Evolutionary conservation across 345 rosid species (phyloP), one percentile per base, ranked within the genome.

Genomic region (Balakata baccata): DNA sequence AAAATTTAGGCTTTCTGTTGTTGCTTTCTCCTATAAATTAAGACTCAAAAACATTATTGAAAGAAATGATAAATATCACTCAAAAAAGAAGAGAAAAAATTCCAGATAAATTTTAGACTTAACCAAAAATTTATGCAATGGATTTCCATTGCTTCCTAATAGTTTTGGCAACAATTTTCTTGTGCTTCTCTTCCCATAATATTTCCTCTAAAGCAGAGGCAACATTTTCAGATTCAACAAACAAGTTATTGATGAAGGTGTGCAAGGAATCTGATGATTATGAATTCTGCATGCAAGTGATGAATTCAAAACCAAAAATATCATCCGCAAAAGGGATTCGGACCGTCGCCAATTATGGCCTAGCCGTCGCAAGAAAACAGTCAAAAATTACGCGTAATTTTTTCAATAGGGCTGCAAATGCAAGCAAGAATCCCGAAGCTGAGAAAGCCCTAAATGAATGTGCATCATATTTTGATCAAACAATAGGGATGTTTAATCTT

Each of bases 201-300:
- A 38, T 70, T 49, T 45, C 66, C 8, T 46, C 59, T 29, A 51
- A 64, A 16, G 3, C 39, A 6, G 73, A 51, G 22, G 75, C 47
- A 38, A 38, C 45, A 63, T 16, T 1, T 38, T 45, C 75, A 5
- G 9, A 13, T 3, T 11, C 6, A 5, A 47, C 38, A 12, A 38
- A 5, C 37, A 39, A 69, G n/a, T 41, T 69, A 25, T 5, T 75
- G 38, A 7, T 34, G 4, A 41, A 45, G 14, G 59, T 47, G 11
- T 76, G 79, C 75, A 34, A 20, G 14, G 34, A 57, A 3, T 56
- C 64, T 20, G 41, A 7, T 7, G 17, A 76, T 11, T n/a, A 14
- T 29, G n/a, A 45, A n/a, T 41, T 57, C 64, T 76, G 79, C 71
- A 9, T 46, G 65, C n/a, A 29, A 17, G 13, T 63, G 9, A 45